Percentiles rank a stretch among this genome's conserved stretches.
Evolutionary conservation across 2,329 filamentous ascomycete species (phyloP).

Genomic region (Ceratocystis huliohia): DNA sequence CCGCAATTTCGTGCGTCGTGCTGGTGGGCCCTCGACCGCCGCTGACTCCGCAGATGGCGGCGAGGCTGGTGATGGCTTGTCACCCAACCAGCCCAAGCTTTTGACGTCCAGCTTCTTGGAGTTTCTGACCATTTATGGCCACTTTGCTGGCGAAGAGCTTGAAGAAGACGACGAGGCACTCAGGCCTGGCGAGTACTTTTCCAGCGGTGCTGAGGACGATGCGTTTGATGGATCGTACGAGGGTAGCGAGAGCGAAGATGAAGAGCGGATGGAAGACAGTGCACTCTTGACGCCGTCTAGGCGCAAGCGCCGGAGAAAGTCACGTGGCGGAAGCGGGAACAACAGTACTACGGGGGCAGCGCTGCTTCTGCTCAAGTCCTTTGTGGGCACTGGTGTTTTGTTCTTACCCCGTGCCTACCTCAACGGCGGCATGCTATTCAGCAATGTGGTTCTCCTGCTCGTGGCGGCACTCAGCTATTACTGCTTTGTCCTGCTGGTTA

Average conservation of each 20-base stretch:
- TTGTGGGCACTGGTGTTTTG: constrained; percentile 89
- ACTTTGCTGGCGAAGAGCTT: constrained; percentile 93
- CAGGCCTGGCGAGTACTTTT: constrained; percentile 81
- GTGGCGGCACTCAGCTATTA: constrained; percentile 88
- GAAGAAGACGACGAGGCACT: constrained; percentile 92
- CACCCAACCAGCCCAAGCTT: constrained; percentile 42
- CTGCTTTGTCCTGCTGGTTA: constrained; percentile 88
- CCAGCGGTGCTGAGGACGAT: constrained; percentile 58
- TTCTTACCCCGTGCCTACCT: constrained; percentile 88
- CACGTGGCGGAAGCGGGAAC: constrained; percentile 58
- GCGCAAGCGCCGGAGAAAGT: constrained; percentile 63
- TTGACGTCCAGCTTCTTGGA: constrained; percentile 92
- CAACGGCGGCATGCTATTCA: constrained; percentile 96
- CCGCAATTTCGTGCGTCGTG: constrained; percentile 72
- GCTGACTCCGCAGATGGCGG: constrained; percentile 23
- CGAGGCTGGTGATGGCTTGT: constrained; percentile 21
- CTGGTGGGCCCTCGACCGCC: constrained; percentile 28
- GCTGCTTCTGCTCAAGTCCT: constrained; percentile 84
- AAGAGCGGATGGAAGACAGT: constrained; percentile 78
- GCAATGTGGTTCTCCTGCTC: constrained; percentile 73
- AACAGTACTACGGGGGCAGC: constrained; percentile 69
- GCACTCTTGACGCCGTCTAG: constrained; percentile 66
- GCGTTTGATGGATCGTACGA: constrained; percentile 38
- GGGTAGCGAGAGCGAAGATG: constrained; percentile 44
- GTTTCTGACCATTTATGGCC: constrained; percentile 86